These are phyloP conservation scores for Ustilago tritici DNA, from an alignment of 1,284 basidiomycete genomes.

Conservation along the genomic window DNA sequence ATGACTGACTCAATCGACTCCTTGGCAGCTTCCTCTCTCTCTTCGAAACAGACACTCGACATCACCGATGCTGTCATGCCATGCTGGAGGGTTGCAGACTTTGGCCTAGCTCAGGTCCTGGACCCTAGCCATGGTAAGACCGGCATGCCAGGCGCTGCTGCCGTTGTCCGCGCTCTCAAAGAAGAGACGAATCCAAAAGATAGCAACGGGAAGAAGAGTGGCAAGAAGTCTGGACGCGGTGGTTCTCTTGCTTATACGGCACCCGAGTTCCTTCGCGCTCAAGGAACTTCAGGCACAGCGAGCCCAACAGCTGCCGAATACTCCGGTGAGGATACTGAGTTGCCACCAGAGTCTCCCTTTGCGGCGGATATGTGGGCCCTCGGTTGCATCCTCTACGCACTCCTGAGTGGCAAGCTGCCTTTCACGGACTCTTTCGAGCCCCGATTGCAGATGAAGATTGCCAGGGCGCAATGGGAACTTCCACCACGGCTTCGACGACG, in stretches of 20 bases:
- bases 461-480: slow-evolving; percentile 60
- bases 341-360: slow-evolving; percentile 48
- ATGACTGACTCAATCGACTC: slow-evolving; percentile 33
- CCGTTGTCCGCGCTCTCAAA: slow-evolving; percentile 43
- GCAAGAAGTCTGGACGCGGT: slow-evolving; percentile 32
- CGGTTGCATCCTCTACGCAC: slow-evolving; percentile 63
- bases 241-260: slow-evolving; percentile 62
- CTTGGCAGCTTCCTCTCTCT: slow-evolving; percentile 42
- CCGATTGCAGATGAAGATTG: slow-evolving; percentile 62
- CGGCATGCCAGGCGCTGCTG: slow-evolving; percentile 17
- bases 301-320: slow-evolving; percentile 23
- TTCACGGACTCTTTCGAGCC: slow-evolving; percentile 63
- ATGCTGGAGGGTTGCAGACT: slow-evolving; percentile 76
- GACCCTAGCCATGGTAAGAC: slow-evolving; percentile 16
- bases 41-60: slow-evolving; percentile 68
- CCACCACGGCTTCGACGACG: slow-evolving; percentile 53
- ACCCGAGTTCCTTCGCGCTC: slow-evolving; percentile 55
- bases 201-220: slow-evolving; percentile 4
- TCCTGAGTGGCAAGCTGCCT: slow-evolving; percentile 57
- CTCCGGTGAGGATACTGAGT: slow-evolving; percentile 8
- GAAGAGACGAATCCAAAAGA: slow-evolving; percentile 13
- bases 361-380: slow-evolving; percentile 65
- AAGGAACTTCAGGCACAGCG: slow-evolving; percentile 25
- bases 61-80: slow-evolving; percentile 70
- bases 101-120: slow-evolving; percentile 76